These are phyloP conservation scores for Elongisporangium undulatum DNA, from an alignment of 352 stramenopile species.

Conservation along the genomic window DNA sequence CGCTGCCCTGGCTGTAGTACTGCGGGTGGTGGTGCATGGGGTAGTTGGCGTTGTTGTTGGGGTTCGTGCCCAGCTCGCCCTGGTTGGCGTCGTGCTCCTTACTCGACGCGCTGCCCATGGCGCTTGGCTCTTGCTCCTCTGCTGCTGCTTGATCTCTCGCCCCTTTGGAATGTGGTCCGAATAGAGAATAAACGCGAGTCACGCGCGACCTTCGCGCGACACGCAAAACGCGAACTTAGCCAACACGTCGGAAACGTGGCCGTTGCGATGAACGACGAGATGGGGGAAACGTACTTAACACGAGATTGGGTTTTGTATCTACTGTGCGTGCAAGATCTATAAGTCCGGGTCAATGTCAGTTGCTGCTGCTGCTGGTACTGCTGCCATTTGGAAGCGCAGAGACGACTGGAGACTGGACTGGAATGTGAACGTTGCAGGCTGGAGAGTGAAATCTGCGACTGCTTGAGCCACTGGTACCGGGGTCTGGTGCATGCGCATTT, in stretches of 20 bases:
- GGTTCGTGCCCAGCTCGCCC: slow-evolving; percentile 65
- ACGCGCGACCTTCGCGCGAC: slow-evolving; percentile 17
- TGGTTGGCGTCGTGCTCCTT: slow-evolving; percentile 79
- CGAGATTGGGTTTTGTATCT: background rate
- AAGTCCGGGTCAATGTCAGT: slow-evolving; percentile 59
- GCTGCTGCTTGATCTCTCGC: slow-evolving; percentile 6
- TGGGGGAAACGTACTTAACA: background rate
- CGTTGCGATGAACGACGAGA: background rate
- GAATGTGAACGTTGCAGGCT: slow-evolving; percentile 73
- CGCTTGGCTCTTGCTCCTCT: background rate
- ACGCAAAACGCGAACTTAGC: background rate
- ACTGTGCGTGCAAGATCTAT: slow-evolving; percentile 12
- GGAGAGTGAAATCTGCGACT: slow-evolving; percentile 31
- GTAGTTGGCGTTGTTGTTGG: slow-evolving; percentile 35
- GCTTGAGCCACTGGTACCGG: slow-evolving; percentile 8
- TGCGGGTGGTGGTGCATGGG: slow-evolving; percentile 64
- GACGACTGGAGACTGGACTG: slow-evolving; percentile 19
- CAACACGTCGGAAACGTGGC: background rate
- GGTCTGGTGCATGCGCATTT: slow-evolving; percentile 5
- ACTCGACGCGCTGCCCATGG: slow-evolving; percentile 81
- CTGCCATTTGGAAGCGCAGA: slow-evolving; percentile 1
- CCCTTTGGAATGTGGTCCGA: slow-evolving; percentile 21
- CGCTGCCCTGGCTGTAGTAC: slow-evolving; percentile 39
- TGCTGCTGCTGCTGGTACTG: slow-evolving; percentile 16
- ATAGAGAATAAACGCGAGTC: slow-evolving; percentile 4